Evolutionary conservation across 1,139 yeast species (phyloP).

Genomic region (Pichia sorboxylosa): DNA sequence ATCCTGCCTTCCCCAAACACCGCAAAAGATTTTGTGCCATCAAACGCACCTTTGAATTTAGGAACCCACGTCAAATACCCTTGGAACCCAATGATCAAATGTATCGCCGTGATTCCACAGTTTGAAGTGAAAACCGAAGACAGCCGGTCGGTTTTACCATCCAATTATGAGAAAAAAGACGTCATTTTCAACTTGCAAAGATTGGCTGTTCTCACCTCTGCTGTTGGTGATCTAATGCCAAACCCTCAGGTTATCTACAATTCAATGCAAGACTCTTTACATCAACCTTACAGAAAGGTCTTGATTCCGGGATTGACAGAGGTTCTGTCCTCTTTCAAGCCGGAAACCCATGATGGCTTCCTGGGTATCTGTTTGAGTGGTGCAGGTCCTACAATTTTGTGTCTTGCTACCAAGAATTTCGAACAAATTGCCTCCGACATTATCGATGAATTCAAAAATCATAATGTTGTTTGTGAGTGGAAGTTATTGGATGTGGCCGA

Average conservation of each 20-base stretch:
- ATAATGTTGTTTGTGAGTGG: slow-evolving; percentile 68
- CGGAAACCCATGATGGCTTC: slow-evolving; percentile 69
- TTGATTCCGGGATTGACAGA: slow-evolving; percentile 85
- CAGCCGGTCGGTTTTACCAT: slow-evolving; percentile 81
- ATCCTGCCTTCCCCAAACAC: slow-evolving; percentile 54
- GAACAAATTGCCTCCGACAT: slow-evolving; percentile 76
- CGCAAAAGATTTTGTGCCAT: slow-evolving; percentile 38
- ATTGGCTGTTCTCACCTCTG: slow-evolving; percentile 64
- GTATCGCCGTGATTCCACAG: slow-evolving; percentile 84
- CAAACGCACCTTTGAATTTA: slow-evolving; percentile 73
- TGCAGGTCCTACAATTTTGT: slow-evolving; percentile 95
- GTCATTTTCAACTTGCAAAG: slow-evolving; percentile 81
- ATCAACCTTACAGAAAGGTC: slow-evolving; percentile 87
- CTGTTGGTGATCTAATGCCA: slow-evolving; percentile 74
- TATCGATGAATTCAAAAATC: slow-evolving; percentile 52
- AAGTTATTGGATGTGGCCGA: slow-evolving; percentile 73
- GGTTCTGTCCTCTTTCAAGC: slow-evolving; percentile 72
- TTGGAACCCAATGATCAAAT: slow-evolving; percentile 73
- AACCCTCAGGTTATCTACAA: slow-evolving; percentile 74
- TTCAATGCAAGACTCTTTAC: slow-evolving; percentile 93
- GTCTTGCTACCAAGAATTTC: slow-evolving; percentile 80
- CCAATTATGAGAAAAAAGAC: slow-evolving; percentile 66
- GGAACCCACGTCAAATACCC: slow-evolving; percentile 83
- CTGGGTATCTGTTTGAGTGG: slow-evolving; percentile 93
- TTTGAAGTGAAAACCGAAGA: slow-evolving; percentile 91